These are phyloP conservation scores for Cyclotella choctawhatcheeana DNA, from an alignment of 108 stramenopile genomes.

Conservation along the genomic window DNA sequence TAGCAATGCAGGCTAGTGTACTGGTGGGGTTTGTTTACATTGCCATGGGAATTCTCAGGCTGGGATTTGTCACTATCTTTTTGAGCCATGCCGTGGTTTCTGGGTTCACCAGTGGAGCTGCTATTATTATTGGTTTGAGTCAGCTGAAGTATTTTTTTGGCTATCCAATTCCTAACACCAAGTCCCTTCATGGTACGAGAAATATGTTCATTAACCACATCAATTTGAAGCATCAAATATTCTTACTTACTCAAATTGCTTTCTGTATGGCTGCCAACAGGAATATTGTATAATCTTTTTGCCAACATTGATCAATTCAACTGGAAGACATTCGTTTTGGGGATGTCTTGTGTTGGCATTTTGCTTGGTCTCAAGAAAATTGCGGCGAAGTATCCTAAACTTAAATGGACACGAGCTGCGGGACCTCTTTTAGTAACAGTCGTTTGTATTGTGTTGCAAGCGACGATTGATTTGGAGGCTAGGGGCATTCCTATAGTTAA, in stretches of 20 bases:
- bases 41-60: conserved; percentile 56
- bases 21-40: conserved; percentile 62
- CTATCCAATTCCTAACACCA: conserved; percentile 45
- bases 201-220: no score
- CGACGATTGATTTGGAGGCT: conserved; percentile 38
- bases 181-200: conserved; percentile 31
- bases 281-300: conserved; percentile 52
- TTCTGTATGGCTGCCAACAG: no score
- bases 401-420: conserved; percentile 49
- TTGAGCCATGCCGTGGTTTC: conserved; percentile 84
- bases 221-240: no score
- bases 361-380: conserved; percentile 52
- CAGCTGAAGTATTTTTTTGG: conserved; percentile 89
- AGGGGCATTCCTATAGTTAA: conserved; percentile 70
- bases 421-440: conserved; percentile 61
- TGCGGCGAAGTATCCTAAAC: conserved; percentile 32
- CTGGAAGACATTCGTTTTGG: conserved; percentile 64
- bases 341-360: conserved; percentile 33
- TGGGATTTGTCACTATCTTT: conserved; percentile 82
- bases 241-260: no score
- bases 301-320: conserved; percentile 60
- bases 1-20: conserved; percentile 62
- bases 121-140: conserved; percentile 84
- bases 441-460: conserved; percentile 48
- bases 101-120: conserved; percentile 88